phyloP scores from a whole-genome alignment of 164 flowering plant genomes.

The Magnolia changhungtana region DNA sequence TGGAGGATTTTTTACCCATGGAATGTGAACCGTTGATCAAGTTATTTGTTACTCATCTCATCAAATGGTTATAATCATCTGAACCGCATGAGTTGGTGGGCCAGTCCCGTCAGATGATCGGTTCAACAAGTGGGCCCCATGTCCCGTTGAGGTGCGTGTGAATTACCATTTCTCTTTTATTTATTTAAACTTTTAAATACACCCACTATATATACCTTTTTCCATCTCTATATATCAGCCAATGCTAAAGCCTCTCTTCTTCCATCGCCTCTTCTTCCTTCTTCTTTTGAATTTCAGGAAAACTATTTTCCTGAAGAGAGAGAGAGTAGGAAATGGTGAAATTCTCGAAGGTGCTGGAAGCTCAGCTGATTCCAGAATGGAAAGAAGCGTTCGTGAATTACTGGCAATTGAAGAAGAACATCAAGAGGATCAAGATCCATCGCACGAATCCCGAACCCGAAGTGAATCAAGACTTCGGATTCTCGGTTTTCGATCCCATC shows the following conservation, averaged over 20 bases:
- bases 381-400: constrained; percentile 82
- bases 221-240: background rate
- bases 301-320: background rate
- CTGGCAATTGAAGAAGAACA: constrained; percentile 73
- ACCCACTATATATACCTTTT: background rate
- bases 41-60: too few relatives aligned
- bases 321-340: constrained; percentile 60
- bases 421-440: constrained; percentile 66
- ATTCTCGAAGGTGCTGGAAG: constrained; percentile 91
- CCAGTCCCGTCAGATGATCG: background rate
- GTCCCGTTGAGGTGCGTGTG: too few relatives aligned
- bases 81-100: background rate
- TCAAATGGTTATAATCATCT: too few relatives aligned
- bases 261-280: background rate
- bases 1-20: too few relatives aligned
- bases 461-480: background rate
- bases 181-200: background rate
- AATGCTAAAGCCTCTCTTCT: background rate
- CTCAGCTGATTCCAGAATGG: constrained; percentile 97
- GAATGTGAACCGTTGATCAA: too few relatives aligned
- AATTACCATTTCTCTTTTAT: too few relatives aligned
- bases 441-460: constrained; percentile 23
- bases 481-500: constrained; percentile 56
- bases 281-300: background rate
- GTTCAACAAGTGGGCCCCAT: too few relatives aligned